phyloP scores from a whole-genome alignment of 83 land plant genomes.

The Larix sibirica region DNA sequence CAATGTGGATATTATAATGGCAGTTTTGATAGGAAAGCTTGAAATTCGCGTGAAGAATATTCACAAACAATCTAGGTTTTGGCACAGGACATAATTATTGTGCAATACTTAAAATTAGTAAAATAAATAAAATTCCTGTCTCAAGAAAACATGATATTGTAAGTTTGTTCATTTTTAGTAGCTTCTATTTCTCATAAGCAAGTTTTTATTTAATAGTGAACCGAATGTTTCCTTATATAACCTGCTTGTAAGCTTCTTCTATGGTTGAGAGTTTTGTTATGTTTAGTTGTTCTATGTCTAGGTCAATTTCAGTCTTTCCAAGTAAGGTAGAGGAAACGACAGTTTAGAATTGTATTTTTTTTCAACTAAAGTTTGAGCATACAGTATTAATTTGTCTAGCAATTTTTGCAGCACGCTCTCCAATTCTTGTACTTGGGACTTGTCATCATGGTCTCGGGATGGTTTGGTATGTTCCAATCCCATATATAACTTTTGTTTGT shows the following conservation, averaged over 20 bases:
- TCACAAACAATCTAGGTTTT: neutral
- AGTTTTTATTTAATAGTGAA: neutral
- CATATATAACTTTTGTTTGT: neutral
- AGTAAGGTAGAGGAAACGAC: neutral
- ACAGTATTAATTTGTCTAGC: neutral
- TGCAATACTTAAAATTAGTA: neutral
- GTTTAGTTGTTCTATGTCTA: too few species aligned
- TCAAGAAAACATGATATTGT: neutral
- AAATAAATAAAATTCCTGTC: neutral
- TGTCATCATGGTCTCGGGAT: constrained; percentile 36
- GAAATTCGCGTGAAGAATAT: neutral
- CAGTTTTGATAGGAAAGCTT: neutral
- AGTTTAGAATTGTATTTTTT: neutral
- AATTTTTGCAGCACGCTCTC: constrained; percentile 30
- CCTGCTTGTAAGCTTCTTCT: neutral
- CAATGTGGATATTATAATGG: neutral
- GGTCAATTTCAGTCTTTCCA: neutral
- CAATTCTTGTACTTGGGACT: constrained; percentile 47
- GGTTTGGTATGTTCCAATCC: constrained; percentile 29
- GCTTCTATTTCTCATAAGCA: too few species aligned
- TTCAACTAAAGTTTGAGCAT: neutral
- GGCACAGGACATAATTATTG: neutral
- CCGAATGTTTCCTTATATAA: neutral
- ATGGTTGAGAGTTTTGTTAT: neutral
- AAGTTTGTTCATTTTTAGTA: too few species aligned